Evolutionary conservation across 2,329 filamentous ascomycete species (phyloP).

Genomic region (Pseudocercospora ulei): DNA sequence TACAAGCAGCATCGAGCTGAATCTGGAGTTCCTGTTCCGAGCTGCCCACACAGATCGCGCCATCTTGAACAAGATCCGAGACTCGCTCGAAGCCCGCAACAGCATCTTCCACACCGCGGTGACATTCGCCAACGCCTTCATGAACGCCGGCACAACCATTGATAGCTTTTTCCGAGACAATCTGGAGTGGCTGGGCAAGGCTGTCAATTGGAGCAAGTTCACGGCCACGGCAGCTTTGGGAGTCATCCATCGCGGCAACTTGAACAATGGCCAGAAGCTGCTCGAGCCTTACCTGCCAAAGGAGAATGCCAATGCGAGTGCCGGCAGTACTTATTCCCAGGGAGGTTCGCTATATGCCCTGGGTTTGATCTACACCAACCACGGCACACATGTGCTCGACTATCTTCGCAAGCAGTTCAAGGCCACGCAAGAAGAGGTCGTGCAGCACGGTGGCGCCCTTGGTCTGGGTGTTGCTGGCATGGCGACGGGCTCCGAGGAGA

Average conservation of each 20-base stretch:
- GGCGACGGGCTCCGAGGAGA: constrained; percentile 82
- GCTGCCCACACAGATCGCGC: constrained; percentile 81
- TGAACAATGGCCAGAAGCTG: constrained; percentile 84
- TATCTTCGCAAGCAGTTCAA: constrained; percentile 68
- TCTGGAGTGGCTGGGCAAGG: constrained; percentile 93
- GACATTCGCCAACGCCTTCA: constrained; percentile 95
- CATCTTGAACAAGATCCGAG: constrained; percentile 91
- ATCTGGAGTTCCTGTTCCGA: constrained; percentile 90
- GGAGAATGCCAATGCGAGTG: constrained; percentile 55
- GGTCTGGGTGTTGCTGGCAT: constrained; percentile 95
- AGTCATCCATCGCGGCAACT: constrained; percentile 91
- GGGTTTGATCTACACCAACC: constrained; percentile 93
- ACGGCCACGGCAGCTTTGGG: constrained; percentile 92
- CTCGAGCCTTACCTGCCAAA: constrained; percentile 89
- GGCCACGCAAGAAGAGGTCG: constrained; percentile 74
- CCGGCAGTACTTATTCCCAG: constrained; percentile 87
- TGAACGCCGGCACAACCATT: constrained; percentile 97
- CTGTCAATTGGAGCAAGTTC: constrained; percentile 99
- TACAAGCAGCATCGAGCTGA: constrained; percentile 85
- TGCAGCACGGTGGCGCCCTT: constrained; percentile 91
- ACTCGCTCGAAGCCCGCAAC: constrained; percentile 89
- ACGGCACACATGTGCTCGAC: constrained; percentile 78
- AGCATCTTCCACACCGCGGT: constrained; percentile 98
- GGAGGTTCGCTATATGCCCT: constrained; percentile 93
- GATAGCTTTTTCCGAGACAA: constrained; percentile 99